Evolutionary conservation across 2,329 filamentous ascomycete species (phyloP), one percentile per base, ranked within the genome.

Genomic region (Xylariaceae sp.): DNA sequence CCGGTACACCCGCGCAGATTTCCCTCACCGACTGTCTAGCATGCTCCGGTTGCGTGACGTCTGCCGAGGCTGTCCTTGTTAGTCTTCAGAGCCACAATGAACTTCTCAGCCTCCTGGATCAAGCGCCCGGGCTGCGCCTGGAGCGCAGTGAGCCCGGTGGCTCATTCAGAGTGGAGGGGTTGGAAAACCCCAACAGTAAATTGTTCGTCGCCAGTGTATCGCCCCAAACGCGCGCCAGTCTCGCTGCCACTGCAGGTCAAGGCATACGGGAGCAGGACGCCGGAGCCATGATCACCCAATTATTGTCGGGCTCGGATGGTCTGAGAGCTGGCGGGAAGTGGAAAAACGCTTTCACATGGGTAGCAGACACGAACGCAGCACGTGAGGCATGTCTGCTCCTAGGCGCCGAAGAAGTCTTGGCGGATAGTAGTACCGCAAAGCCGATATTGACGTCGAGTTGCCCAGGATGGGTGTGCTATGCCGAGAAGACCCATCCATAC

Each of bases 391-490:
- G 87, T 60, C 78, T 97, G n/a, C 86, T 92, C 6, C 77, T 91
- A 14, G 85, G 86, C 22, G 83, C 86, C 1, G 82, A 89, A 35
- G 89, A 94, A 66, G 83, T 87, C 9, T 71, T 82, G 17, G 68
- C 70, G 40, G 68, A 67, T 66, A 48, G 60, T 47, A 56, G 39
- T 31, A 49, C 57, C 48, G 56, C 63, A 18, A 74, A 74, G 47
- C 88, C 89, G 0, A 83, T 92, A 30, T 77, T 99, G 39, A 90
- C 91, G 9, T 91, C 91, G 3, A 90, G 90, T 17, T 99, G 94
- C 67, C 94, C 94, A 1, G 94, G 94, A 7, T 99, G 95, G 91
- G 92, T 99, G 48, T 99, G 94, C 71, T 99, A 99, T 64, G 92
- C 92, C 22, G 94, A 99, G 68, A 97, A 99, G 73, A 97, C 92